Base-by-base conservation (phyloP, 2,329 filamentous ascomycete species). In the Fonsecaea nubica region DNA sequence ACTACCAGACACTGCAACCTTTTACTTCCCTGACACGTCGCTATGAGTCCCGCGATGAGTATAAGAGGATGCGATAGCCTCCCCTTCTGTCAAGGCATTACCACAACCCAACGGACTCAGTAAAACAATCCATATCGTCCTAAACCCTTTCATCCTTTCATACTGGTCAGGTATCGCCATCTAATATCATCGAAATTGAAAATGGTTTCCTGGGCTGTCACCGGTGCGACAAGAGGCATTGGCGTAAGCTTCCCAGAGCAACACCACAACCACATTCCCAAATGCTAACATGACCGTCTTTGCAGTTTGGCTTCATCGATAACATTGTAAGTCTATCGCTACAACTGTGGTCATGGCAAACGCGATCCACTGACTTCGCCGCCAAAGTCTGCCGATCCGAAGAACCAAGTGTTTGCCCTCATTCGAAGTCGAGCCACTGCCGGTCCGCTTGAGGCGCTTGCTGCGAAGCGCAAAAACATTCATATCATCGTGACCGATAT, bases 391-490 rank as follows among this genome's bases (percentile, higher is more conserved):
- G 71, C 61, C 72, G 68, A 74, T 59, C 48, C 71, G 7, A 69
- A 74, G 56, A 78, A 78, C 71, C 79, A 75, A 9, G 74, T 82
- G 53, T 72, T 82, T 48, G 79, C 77, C 25, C 69, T 81, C 30
- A 79, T 80, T 38, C 77, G 81, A 62, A 73, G 76, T 65, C 69
- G 71, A 30, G 68, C 74, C 35, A 73, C 75, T 4, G 62, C 70
- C 8, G 63, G 64, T 58, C 42, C 69, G 35, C 66, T 75, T 15
- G 64, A 75, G 45, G 70, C 75, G 33, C 67, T 80, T 4, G 73
- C 75, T 13, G 54, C 68, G 7, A 58, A 69, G 3, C 64, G 72
- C 58, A 45, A 73, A 10, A 81, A 81, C 58, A 69, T 80, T 50
- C 77, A 80, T 69, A 64, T 81, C 59, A 60, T 83, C 64, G 69